Evolutionary conservation across 257 asterid genomes (phyloP).

Genomic region (Echium plantagineum): DNA sequence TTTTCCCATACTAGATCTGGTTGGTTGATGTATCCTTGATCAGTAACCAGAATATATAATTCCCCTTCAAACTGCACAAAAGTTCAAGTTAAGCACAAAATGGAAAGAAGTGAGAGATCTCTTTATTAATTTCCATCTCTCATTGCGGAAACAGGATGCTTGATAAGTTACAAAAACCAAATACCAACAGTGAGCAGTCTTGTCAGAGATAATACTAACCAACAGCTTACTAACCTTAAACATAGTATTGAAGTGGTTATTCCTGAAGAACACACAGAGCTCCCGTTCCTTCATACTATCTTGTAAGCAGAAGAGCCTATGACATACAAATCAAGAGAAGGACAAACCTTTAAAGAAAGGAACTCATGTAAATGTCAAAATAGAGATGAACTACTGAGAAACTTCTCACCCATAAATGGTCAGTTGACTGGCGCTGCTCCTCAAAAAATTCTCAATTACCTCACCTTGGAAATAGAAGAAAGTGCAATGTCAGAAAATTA

Average conservation of each 20-base stretch:
- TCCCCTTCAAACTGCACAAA: conserved; percentile 83
- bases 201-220: neutral
- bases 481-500: conserved; percentile 6
- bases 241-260: conserved; percentile 98
- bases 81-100: conserved; percentile 16
- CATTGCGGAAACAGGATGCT: neutral
- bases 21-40: conserved; percentile 80
- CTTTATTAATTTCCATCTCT: neutral
- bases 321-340: conserved; percentile 8
- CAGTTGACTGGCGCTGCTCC: conserved; percentile 88
- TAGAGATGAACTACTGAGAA: conserved; percentile 12
- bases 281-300: conserved; percentile 87
- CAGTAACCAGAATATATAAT: conserved; percentile 80
- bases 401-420: conserved; percentile 69
- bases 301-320: conserved; percentile 83
- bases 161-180: neutral
- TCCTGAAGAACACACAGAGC: conserved; percentile 88
- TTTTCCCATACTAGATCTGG: conserved; percentile 96
- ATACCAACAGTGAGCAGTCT: neutral
- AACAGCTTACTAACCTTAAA: conserved; percentile 58
- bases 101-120: conserved; percentile 4
- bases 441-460: conserved; percentile 52
- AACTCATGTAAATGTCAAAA: conserved; percentile 10
- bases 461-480: conserved; percentile 48
- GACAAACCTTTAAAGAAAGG: conserved; percentile 16